A percentile compares a stretch with the other conserved stretches of the same genome.
Conservation (phyloP, 306 rosid genomes). For the Sesbania bispinosa region DNA sequence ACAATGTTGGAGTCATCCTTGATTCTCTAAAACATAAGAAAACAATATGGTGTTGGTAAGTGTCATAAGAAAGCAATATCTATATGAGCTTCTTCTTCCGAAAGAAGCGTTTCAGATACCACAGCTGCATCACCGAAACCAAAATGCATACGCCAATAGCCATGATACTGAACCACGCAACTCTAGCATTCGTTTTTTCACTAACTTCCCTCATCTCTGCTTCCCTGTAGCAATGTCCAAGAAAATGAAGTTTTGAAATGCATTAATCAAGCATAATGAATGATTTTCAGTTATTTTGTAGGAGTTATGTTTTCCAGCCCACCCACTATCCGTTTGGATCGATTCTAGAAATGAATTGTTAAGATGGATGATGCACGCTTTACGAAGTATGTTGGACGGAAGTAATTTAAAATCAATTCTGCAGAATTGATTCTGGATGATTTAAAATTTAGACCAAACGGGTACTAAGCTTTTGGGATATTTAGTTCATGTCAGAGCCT, state of each 20-base stretch:
- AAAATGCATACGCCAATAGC: constrained; percentile 45
- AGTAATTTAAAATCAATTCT: too few relatives aligned
- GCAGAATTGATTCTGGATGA: too few relatives aligned
- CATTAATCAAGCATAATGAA: background rate
- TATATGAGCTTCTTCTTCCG: constrained; percentile 73
- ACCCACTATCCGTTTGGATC: background rate
- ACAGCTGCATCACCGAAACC: constrained; percentile 38
- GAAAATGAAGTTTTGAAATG: constrained; percentile 7
- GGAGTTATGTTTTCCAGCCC: constrained; percentile 6
- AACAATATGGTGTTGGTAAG: constrained; percentile 17
- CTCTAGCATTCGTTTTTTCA: constrained; percentile 49
- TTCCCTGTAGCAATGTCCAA: constrained; percentile 49
- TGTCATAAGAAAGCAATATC: background rate
- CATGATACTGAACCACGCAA: constrained; percentile 55
- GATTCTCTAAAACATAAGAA: constrained; percentile 22
- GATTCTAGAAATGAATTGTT: too few relatives aligned
- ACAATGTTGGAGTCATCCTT: constrained; percentile 5
- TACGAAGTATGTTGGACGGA: too few relatives aligned
- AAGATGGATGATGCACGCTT: too few relatives aligned
- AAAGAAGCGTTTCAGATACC: constrained; percentile 43
- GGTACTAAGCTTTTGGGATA: too few relatives aligned
- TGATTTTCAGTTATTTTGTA: background rate
- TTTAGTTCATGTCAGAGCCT: too few relatives aligned
- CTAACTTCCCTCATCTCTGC: constrained; percentile 63
- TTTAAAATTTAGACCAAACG: too few relatives aligned